Evolutionary conservation across 306 rosid species (phyloP).

Genomic region (Vicia faba): DNA sequence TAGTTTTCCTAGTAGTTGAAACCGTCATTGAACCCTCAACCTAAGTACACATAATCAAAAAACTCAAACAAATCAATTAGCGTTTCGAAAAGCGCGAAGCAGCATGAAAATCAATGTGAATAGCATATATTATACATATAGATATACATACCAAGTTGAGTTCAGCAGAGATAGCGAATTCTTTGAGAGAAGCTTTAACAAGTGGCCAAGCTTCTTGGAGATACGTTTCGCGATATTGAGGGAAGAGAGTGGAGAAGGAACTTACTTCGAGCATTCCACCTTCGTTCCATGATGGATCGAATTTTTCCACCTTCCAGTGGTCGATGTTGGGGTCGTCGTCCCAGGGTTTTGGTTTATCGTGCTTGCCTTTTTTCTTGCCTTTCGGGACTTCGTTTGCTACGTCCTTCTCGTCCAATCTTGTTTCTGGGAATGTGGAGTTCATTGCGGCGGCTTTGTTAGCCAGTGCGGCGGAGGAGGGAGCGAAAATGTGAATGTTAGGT

Average conservation of each 20-base stretch:
- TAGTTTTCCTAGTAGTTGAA: slow-evolving; percentile 83
- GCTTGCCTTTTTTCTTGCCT: slow-evolving; percentile 74
- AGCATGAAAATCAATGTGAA: neutral
- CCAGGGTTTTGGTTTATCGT: slow-evolving; percentile 97
- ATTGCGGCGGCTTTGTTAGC: no score
- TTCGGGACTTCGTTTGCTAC: neutral
- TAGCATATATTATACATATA: neutral
- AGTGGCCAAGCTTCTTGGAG: slow-evolving; percentile 77
- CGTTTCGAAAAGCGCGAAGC: neutral
- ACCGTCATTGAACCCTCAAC: slow-evolving; percentile 94
- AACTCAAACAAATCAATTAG: neutral
- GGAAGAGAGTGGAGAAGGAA: slow-evolving; percentile 89
- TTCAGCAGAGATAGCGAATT: slow-evolving; percentile 58
- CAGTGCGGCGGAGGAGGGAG: neutral
- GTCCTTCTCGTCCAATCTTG: neutral
- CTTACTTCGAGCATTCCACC: slow-evolving; percentile 85
- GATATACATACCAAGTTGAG: slow-evolving; percentile 59
- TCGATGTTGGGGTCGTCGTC: slow-evolving; percentile 92
- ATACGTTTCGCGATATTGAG: slow-evolving; percentile 76
- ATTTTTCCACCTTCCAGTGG: slow-evolving; percentile 75
- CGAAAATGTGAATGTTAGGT: neutral
- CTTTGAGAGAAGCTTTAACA: slow-evolving; percentile 66
- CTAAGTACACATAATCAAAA: slow-evolving; percentile 27
- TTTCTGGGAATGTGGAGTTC: neutral
- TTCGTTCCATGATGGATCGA: slow-evolving; percentile 90